Evolutionary conservation across 139 green algal genomes (phyloP).

Genomic region (Haematococcus sp.): DNA sequence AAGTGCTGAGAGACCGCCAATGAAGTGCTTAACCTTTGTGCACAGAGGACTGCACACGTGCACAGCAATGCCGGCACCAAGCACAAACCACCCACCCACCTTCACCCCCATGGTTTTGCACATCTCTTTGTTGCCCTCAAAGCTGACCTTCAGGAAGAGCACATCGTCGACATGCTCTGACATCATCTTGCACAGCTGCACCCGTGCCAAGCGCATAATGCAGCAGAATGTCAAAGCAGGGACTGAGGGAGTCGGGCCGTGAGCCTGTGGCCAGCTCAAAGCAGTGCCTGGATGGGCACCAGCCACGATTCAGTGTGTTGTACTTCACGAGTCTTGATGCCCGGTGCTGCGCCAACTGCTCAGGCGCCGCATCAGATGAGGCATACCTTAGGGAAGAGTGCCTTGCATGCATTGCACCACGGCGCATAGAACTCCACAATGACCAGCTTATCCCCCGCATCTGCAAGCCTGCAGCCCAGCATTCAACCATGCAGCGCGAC

Average conservation of each 20-base stretch:
- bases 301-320: too few species aligned
- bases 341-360: too few species aligned
- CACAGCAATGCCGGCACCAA: neutral
- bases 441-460: slow-evolving; percentile 75
- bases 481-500: too few species aligned
- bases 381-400: slow-evolving; percentile 92
- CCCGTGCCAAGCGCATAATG: too few species aligned
- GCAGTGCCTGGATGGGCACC: neutral
- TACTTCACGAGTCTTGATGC: too few species aligned
- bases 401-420: slow-evolving; percentile 87
- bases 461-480: slow-evolving; percentile 19
- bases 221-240: too few species aligned
- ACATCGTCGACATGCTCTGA: slow-evolving; percentile 62
- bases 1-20: too few species aligned
- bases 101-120: slow-evolving; percentile 80
- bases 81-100: slow-evolving; percentile 22
- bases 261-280: too few species aligned
- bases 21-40: too few species aligned
- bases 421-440: slow-evolving; percentile 90
- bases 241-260: too few species aligned
- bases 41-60: neutral
- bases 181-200: slow-evolving; percentile 61
- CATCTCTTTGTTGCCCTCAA: slow-evolving; percentile 86
- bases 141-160: slow-evolving; percentile 84
- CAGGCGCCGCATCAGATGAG: too few species aligned